These are phyloP conservation scores for Seminavis robusta DNA, from an alignment of 108 stramenopile species.

Conservation along the genomic window DNA sequence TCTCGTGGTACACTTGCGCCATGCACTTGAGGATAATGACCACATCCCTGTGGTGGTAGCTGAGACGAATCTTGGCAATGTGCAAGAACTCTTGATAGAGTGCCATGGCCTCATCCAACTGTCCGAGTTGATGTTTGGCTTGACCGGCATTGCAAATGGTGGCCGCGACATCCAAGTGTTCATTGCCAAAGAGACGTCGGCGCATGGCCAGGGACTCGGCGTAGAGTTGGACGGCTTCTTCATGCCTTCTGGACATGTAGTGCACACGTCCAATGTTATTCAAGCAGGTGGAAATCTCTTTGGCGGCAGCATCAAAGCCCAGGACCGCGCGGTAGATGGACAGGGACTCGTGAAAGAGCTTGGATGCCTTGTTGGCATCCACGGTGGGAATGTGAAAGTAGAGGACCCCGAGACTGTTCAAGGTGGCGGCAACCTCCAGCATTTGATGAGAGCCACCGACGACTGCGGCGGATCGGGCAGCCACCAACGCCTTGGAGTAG, in stretches of 20 bases:
- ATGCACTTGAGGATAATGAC: conserved; percentile 60
- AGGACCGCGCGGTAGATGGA: conserved; percentile 27
- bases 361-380: conserved; percentile 26
- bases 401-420: conserved; percentile 44
- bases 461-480: background rate
- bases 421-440: conserved; percentile 30
- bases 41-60: conserved; percentile 45
- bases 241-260: too few species aligned
- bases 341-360: conserved; percentile 24
- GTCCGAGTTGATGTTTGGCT: conserved; percentile 47
- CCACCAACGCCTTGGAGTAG: conserved; percentile 12
- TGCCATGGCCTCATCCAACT: conserved; percentile 37
- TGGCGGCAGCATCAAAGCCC: conserved; percentile 29
- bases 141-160: conserved; percentile 72
- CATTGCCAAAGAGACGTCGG: conserved; percentile 5
- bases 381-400: conserved; percentile 32
- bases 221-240: conserved; percentile 17
- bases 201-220: conserved; percentile 20
- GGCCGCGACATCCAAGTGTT: conserved; percentile 55
- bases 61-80: conserved; percentile 33
- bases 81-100: conserved; percentile 48
- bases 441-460: conserved; percentile 1
- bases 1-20: conserved; percentile 56
- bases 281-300: conserved; percentile 30
- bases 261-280: conserved; percentile 56